These are phyloP conservation scores for Rhizopogon sp. DNA, from an alignment of 768 basidiomycete species.

Conservation along the genomic window DNA sequence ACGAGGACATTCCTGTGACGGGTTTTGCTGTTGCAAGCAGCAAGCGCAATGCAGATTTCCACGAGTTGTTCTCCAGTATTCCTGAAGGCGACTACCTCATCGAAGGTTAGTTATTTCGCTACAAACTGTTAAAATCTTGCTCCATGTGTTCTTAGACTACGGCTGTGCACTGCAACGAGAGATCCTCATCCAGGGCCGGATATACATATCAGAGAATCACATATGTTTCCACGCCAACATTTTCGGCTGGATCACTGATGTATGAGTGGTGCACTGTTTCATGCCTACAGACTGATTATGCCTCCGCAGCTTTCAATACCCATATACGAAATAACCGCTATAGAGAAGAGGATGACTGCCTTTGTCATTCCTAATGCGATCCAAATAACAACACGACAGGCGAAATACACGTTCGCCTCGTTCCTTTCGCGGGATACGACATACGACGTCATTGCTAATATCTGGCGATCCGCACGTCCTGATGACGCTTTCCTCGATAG, in stretches of 20 bases:
- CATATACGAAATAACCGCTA: constrained; percentile 76
- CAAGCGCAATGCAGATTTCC: constrained; percentile 93
- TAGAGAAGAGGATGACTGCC: constrained; percentile 98
- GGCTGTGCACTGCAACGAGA: constrained; percentile 96
- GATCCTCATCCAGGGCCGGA: constrained; percentile 90
- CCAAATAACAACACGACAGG: constrained; percentile 75
- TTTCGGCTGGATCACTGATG: constrained; percentile 98
- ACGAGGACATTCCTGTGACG: constrained; percentile 78
- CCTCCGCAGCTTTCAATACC: constrained; percentile 71
- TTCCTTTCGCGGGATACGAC: constrained; percentile 96
- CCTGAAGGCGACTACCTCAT: constrained; percentile 97
- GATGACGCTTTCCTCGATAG: constrained; percentile 35
- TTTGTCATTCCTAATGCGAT: constrained; percentile 98
- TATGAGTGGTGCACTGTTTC: constrained; percentile 35
- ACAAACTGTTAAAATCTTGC: constrained; percentile 1
- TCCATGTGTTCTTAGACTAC: constrained; percentile 61
- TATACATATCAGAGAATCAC: constrained; percentile 98
- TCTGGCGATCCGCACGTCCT: constrained; percentile 89
- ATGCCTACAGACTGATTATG: constrained; percentile 5
- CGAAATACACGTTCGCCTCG: constrained; percentile 92
- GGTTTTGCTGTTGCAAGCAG: constrained; percentile 97
- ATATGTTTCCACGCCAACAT: constrained; percentile 99
- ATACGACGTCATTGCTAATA: constrained; percentile 92
- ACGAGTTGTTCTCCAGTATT: constrained; percentile 83
- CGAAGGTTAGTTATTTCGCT: constrained; percentile 61